Conservation (phyloP, 495 filamentous ascomycete species). For the Penicillium herquei region DNA sequence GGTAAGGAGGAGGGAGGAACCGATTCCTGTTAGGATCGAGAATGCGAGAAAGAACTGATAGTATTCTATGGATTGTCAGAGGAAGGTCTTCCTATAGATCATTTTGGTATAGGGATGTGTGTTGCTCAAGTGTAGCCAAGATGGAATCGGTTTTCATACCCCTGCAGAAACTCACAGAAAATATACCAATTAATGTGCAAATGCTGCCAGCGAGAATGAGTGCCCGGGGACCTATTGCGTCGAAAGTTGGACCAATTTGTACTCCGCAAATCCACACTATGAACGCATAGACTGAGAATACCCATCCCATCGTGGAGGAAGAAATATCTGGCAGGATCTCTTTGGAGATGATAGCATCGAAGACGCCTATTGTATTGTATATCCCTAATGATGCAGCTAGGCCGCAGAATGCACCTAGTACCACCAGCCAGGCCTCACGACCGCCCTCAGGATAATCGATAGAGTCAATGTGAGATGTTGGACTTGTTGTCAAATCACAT, state of each 20-base stretch:
- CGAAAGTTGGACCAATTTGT: constrained; percentile 54
- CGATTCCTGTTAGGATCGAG: constrained; percentile 41
- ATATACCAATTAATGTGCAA: too few species aligned
- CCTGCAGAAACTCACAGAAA: too few species aligned
- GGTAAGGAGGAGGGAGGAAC: constrained; percentile 62
- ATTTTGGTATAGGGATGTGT: too few species aligned
- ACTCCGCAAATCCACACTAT: constrained; percentile 59
- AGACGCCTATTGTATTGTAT: constrained; percentile 72
- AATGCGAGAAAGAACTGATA: constrained; percentile 42
- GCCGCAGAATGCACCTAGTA: constrained; percentile 70
- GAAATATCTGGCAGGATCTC: constrained; percentile 60
- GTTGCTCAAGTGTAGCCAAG: too few species aligned
- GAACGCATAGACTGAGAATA: constrained; percentile 69
- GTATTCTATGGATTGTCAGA: constrained; percentile 21
- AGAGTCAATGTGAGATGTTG: too few species aligned
- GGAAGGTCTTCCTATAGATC: too few species aligned
- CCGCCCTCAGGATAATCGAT: constrained; percentile 69
- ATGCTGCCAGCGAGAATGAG: constrained; percentile 26
- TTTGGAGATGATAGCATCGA: constrained; percentile 66
- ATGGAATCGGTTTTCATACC: too few species aligned
- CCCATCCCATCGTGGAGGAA: constrained; percentile 64
- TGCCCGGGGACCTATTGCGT: constrained; percentile 44
- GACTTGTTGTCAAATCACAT: too few species aligned
- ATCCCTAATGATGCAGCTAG: constrained; percentile 69
- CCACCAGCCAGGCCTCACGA: constrained; percentile 68